A percentile compares a stretch with the other conserved stretches of the same genome.
Conservation (phyloP, 108 stramenopile genomes). For the Cyclostephanos invisitatus region DNA sequence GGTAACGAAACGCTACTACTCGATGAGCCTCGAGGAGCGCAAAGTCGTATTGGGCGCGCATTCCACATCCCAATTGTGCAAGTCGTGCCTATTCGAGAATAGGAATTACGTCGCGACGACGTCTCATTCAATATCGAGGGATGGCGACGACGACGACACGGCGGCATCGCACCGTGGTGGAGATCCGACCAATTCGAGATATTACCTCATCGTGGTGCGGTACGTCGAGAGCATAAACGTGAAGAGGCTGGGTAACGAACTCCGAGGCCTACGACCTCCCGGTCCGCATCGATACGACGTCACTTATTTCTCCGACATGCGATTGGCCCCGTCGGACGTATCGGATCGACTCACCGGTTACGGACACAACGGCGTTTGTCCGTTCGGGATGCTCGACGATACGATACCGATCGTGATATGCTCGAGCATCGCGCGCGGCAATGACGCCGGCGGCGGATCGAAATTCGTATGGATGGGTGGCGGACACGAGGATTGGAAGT, state of each 20-base stretch:
- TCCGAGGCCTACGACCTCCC: conserved; percentile 61
- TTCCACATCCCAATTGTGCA: conserved; percentile 64
- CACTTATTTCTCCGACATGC: conserved; percentile 62
- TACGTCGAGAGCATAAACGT: conserved; percentile 73
- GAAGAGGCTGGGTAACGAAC: conserved; percentile 59
- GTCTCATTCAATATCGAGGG: too few species aligned
- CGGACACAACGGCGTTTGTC: conserved; percentile 74
- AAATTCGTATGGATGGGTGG: conserved; percentile 88
- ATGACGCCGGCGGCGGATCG: too few species aligned
- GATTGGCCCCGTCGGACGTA: conserved; percentile 66
- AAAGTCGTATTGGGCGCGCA: conserved; percentile 53
- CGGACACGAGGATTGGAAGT: conserved; percentile 76
- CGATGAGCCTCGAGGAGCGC: conserved; percentile 60
- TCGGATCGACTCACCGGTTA: conserved; percentile 79
- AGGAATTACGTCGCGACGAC: conserved; percentile 61
- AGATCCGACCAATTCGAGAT: conserved; percentile 62
- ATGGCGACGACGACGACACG: too few species aligned
- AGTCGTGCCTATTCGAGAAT: conserved; percentile 83
- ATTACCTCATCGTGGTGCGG: conserved; percentile 79
- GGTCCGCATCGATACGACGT: conserved; percentile 41
- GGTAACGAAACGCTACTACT: too few species aligned
- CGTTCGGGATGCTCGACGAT: conserved; percentile 71
- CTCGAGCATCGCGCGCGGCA: conserved; percentile 47
- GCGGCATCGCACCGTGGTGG: conserved; percentile 6
- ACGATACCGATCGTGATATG: conserved; percentile 70